Evolutionary conservation across 2,329 filamentous ascomycete species (phyloP).

Genomic region (Neophaeococcomyces aloes): DNA sequence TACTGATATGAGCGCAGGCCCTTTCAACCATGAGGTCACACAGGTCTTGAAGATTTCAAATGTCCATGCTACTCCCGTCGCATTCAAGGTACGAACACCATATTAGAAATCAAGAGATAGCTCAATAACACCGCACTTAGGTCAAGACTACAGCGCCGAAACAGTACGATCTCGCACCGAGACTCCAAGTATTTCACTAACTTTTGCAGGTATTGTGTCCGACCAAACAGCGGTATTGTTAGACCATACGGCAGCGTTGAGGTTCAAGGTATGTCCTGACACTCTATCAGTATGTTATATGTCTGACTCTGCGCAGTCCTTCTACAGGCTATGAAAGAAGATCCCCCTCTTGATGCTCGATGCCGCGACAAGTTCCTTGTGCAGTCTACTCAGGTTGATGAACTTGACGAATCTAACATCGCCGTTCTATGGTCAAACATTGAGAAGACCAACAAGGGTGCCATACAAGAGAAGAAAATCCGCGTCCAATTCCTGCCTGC

Average conservation of each 20-base stretch:
- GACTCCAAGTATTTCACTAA: conserved; percentile 19
- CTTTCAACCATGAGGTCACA: conserved; percentile 54
- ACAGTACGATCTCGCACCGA: conserved; percentile 57
- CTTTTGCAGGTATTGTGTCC: conserved; percentile 74
- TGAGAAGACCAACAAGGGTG: conserved; percentile 62
- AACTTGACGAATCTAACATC: conserved; percentile 73
- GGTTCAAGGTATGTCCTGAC: conserved; percentile 79
- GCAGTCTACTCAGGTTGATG: conserved; percentile 74
- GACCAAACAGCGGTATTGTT: conserved; percentile 92
- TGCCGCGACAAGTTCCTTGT: conserved; percentile 98
- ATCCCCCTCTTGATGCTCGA: conserved; percentile 73
- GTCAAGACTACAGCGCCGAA: conserved; percentile 99
- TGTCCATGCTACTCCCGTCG: conserved; percentile 46
- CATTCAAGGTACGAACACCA: conserved; percentile 45
- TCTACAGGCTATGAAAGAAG: conserved; percentile 94
- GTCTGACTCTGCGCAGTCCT: conserved; percentile 51
- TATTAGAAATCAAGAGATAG: conserved; percentile 5
- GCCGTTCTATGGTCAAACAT: conserved; percentile 71
- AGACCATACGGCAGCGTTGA: conserved; percentile 83
- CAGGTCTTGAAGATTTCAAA: conserved; percentile 51
- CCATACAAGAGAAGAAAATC: conserved; percentile 90
- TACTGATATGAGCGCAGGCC: conserved; percentile 37
- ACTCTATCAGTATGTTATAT: conserved; percentile 4
- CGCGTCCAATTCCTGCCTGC: conserved; percentile 73
- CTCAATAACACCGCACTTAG: conserved; percentile 38